Evolutionary conservation across 371 early-diverging fungal genomes (phyloP), one percentile per base, ranked within the genome.

Genomic region (Actinomortierella wolfii): DNA sequence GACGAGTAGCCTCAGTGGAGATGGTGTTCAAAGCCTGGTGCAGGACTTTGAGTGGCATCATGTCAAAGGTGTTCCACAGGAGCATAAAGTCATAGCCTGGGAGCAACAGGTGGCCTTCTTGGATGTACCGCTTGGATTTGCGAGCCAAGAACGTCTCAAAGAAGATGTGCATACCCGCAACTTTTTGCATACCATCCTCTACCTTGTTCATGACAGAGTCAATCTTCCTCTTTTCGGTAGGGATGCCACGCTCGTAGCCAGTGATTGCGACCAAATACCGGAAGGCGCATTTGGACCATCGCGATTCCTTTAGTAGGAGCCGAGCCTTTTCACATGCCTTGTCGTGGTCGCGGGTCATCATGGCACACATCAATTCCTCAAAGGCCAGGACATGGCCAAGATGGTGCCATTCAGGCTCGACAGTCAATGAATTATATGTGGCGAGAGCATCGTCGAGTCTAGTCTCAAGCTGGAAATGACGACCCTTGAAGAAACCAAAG

Each of bases 61-160:
- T 71, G 42, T 71, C 73, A 28, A 65, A 71, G 14, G 62, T 61
- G 66, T 71, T 71, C 73, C 73, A 71, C 42, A 71, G 28, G 49
- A 71, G 11, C 73, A 71, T 71, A 29, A 71, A 71, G 28, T 71
- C 73, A 24, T 65, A 71, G 25, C 56, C 55, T 15, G 73, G 73
- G 34, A 71, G 11, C 2, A 71, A 43, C 56, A 71, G 21, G 28
- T 54, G 73, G n/a, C 73, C 73, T 50, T 66, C 73, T n/a, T 71
- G 54, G 28, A 51, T 7, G 55, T 43, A 71, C 11, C 73, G 56
- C 56, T 66, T 65, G 39, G 73, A 65, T 48, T 71, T 71, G 49
- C 73, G 73, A 15, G 73, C 62, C 55, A 65, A 71, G 58, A 71
- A 71, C 4, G 66, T 71, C 59, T 71, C 73, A 62, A 65, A 71